Percentiles rank a stretch among this genome's conserved stretches.
phyloP scores from a whole-genome alignment of 129 eudicot species.

The Helichrysum umbraculigerum region DNA sequence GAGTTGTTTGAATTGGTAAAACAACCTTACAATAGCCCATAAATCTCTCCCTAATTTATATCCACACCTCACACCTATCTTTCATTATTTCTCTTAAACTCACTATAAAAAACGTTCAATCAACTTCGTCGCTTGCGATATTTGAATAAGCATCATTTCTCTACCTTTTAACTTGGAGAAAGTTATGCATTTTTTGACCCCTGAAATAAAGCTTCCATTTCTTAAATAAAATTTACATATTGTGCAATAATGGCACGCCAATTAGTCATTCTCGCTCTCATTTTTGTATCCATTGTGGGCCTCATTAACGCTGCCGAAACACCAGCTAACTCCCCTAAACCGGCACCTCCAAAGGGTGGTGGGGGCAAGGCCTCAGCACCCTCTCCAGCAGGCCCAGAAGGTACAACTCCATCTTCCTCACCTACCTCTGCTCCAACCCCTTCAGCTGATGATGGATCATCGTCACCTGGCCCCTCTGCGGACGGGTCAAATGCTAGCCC shows the following conservation, averaged over 20 bases:
- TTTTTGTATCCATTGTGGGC: slow-evolving; percentile 44
- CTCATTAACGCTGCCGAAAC: slow-evolving; percentile 36
- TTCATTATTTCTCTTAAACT: slow-evolving; percentile 13
- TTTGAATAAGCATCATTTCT: slow-evolving; percentile 21
- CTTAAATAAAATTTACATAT: not conserved
- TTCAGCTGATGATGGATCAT: slow-evolving; percentile 25
- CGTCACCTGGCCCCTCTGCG: slow-evolving; percentile 39
- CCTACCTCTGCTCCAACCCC: slow-evolving; percentile 29
- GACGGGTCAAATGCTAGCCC: slow-evolving; percentile 27
- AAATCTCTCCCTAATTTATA: slow-evolving; percentile 31
- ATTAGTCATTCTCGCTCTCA: slow-evolving; percentile 37
- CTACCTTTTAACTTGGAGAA: slow-evolving; percentile 12
- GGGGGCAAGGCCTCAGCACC: slow-evolving; percentile 10
- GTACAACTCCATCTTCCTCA: slow-evolving; percentile 20
- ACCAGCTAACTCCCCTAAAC: slow-evolving; percentile 30
- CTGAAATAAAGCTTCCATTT: not conserved
- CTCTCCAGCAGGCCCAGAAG: slow-evolving; percentile 2
- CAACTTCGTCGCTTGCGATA: not conserved
- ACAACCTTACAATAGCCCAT: slow-evolving; percentile 1
- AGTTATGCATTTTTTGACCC: slow-evolving; percentile 14
- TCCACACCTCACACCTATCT: slow-evolving; percentile 31
- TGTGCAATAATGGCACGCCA: slow-evolving; percentile 53
- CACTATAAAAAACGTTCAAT: not conserved
- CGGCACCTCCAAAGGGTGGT: slow-evolving; percentile 22
- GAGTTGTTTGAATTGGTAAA: slow-evolving; percentile 27